A percentile compares a stretch with the other conserved stretches of the same genome.
phyloP scores from a whole-genome alignment of 1,284 basidiomycete genomes.

The Apiotrichum laibachii region DNA sequence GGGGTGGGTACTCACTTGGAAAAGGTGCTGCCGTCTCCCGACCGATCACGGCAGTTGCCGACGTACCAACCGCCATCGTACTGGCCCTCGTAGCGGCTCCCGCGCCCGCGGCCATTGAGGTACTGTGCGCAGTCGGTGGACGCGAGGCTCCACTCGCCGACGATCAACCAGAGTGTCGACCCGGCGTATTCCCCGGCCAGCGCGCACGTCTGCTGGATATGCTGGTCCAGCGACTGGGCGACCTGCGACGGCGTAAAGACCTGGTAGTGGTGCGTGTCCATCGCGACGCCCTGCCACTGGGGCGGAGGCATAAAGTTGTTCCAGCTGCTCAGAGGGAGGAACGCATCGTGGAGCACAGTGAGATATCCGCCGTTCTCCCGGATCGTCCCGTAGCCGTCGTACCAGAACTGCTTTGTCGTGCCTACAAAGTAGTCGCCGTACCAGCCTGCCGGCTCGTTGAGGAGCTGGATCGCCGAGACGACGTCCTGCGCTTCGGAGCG shows the following conservation, averaged over 20 bases:
- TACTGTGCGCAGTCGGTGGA: slow-evolving; percentile 81
- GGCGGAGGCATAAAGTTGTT: slow-evolving; percentile 62
- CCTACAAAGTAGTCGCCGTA: slow-evolving; percentile 58
- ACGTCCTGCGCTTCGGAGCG: slow-evolving; percentile 54
- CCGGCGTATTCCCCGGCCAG: slow-evolving; percentile 55
- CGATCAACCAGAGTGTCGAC: slow-evolving; percentile 67
- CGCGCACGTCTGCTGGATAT: slow-evolving; percentile 63
- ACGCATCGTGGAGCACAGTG: slow-evolving; percentile 78
- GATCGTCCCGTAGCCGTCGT: slow-evolving; percentile 60
- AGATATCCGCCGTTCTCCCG: slow-evolving; percentile 53
- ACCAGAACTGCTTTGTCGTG: slow-evolving; percentile 68
- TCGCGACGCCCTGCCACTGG: slow-evolving; percentile 63
- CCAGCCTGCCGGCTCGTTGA: slow-evolving; percentile 75
- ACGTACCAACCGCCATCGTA: slow-evolving; percentile 64
- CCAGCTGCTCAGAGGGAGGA: slow-evolving; percentile 75
- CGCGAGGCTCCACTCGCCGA: slow-evolving; percentile 75
- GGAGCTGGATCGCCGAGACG: slow-evolving; percentile 57
- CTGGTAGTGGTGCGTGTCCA: slow-evolving; percentile 83
- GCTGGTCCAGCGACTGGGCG: slow-evolving; percentile 59
- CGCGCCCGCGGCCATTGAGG: slow-evolving; percentile 66
- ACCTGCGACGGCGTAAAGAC: slow-evolving; percentile 67
- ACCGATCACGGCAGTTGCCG: slow-evolving; percentile 69
- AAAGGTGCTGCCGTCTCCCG: slow-evolving; percentile 70
- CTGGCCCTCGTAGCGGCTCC: slow-evolving; percentile 77
- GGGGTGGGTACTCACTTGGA: slow-evolving; percentile 46